Base-by-base conservation (phyloP, 2,329 filamentous ascomycete genomes). In the Knufia fluminis region DNA sequence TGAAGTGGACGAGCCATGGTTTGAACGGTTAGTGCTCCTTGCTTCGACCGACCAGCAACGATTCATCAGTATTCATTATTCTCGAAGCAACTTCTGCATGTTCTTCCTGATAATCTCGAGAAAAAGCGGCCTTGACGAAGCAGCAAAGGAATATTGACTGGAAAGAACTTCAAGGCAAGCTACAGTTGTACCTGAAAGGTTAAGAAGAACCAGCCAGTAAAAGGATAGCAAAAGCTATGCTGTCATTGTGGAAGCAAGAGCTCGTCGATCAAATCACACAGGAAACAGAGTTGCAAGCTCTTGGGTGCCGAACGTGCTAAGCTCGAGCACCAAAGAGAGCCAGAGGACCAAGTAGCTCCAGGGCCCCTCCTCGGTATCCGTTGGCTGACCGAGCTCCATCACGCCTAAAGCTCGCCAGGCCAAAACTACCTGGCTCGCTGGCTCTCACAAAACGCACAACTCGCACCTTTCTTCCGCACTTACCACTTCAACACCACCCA, bases 401-500 rank as follows among this genome's bases (percentile, higher is more conserved):
- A 36, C 33, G 33, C 33, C 33, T 36, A 36, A 36, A 28, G 26
- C 26, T 28, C 26, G 22, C 22, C n/a, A n/a, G 40, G 6, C 40
- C 40, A n/a, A 43, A 43, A 20, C 40, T 43, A 43, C 19, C 19
- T 43, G 22, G 17, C 38, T 41, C 23, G 8, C 19, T 43, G 22
- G 17, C 38, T 41, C 23, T 26, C 23, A 14, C 14, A 28, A n/a
- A n/a, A 26, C 40, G 22, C 40, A 43, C 40, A 43, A 41, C 40
- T 42, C 46, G 35, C 28, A 8, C 20, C 26, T 26, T 28, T 49
- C 39, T 43, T 26, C 22, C 24, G 8, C 17, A 16, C 12, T 42
- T 23, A 44, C 32, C 46, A 36, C 36, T 35, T 42, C 26, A 46
- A n/a, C 28, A 46, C 43, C 43, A 46, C 43, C 41, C 24, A 35